Percentiles rank a stretch among this genome's conserved stretches.
phyloP scores from a whole-genome alignment of 768 basidiomycete genomes.

The Tricholoma saponaceum region DNA sequence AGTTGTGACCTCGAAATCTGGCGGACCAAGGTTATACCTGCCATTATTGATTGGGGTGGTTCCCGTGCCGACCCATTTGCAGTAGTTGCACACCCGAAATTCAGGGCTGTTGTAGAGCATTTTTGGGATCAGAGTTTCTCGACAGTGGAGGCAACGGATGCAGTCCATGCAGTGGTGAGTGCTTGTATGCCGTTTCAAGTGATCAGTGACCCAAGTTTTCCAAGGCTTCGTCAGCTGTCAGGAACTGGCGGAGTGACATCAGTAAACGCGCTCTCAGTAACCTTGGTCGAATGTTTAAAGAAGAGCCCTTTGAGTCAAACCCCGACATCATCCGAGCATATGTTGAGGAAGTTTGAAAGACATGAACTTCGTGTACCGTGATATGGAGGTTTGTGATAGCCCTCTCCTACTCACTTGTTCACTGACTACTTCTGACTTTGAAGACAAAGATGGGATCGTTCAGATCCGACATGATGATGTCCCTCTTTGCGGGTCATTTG shows the following conservation, averaged over 20 bases:
- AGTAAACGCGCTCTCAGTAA: not conserved
- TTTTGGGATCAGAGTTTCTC: not conserved
- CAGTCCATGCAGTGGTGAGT: not conserved
- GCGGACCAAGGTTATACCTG: too few relatives aligned
- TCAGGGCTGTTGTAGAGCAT: not conserved
- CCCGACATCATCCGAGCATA: not conserved
- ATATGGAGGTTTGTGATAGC: not conserved
- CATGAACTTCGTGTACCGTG: not conserved
- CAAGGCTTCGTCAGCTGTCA: not conserved
- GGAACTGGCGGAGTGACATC: not conserved
- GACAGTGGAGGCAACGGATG: not conserved
- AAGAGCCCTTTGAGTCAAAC: not conserved
- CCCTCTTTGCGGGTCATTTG: not conserved
- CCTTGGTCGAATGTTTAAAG: not conserved
- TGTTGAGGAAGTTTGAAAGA: not conserved
- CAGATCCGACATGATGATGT: not conserved
- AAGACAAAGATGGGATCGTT: not conserved
- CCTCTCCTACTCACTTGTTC: not conserved
- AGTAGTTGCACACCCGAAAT: not conserved
- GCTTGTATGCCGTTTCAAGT: not conserved
- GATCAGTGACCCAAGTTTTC: not conserved
- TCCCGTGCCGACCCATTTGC: too few relatives aligned
- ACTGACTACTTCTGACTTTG: not conserved
- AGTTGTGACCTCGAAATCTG: too few relatives aligned
- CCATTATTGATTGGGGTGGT: too few relatives aligned